Percentiles rank a stretch among this genome's conserved stretches.
These are phyloP conservation scores for Pilobolus umbonatus DNA, from an alignment of 192 early-diverging fungal species.

Conservation along the genomic window DNA sequence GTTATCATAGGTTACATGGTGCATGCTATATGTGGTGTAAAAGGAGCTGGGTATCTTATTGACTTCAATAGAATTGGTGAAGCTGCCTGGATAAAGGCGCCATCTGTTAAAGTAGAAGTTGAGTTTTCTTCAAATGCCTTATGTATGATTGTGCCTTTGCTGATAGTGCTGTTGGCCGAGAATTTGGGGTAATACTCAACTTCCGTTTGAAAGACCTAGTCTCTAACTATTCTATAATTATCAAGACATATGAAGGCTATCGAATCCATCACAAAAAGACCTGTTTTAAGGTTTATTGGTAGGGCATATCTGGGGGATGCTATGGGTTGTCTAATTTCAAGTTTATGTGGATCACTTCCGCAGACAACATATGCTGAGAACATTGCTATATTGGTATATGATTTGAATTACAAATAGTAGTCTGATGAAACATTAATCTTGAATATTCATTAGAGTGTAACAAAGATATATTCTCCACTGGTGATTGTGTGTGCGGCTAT, in stretches of 20 bases:
- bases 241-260: constrained; percentile 45
- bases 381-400: constrained; percentile 41
- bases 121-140: constrained; percentile 41
- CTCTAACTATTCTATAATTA: background rate
- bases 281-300: constrained; percentile 45
- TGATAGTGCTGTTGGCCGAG: constrained; percentile 48
- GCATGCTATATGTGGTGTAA: constrained; percentile 33
- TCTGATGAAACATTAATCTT: too few relatives aligned
- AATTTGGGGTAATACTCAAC: constrained; percentile 35
- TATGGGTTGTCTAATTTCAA: constrained; percentile 39
- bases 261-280: constrained; percentile 33
- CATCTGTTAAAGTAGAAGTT: constrained; percentile 26
- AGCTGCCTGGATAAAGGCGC: constrained; percentile 37
- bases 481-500: constrained; percentile 43
- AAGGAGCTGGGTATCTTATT: constrained; percentile 25
- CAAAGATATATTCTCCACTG: constrained; percentile 47
- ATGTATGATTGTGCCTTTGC: constrained; percentile 40
- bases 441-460: constrained; percentile 28
- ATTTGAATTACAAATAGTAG: too few relatives aligned
- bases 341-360: constrained; percentile 39
- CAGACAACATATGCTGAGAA: constrained; percentile 58
- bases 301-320: constrained; percentile 52
- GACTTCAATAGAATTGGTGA: constrained; percentile 26
- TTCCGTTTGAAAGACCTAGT: background rate
- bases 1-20: constrained; percentile 32